A percentile compares a stretch with the other conserved stretches of the same genome.
Conservation (phyloP, 164 flowering plant genomes). For the Vitis vinifera region DNA sequence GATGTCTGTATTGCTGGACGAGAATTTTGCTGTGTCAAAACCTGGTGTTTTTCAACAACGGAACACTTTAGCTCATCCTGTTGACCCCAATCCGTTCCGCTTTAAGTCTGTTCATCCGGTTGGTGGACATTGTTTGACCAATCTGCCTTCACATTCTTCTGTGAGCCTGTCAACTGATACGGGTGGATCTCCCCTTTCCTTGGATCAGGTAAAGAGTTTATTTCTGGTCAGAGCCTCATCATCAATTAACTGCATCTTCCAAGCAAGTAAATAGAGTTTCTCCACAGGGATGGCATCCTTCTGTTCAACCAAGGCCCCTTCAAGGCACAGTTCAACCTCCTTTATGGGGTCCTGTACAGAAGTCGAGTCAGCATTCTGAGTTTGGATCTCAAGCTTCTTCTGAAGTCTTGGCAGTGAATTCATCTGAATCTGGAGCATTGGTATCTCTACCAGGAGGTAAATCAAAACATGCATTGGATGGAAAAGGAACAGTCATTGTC, state of each 20-base stretch:
- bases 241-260: no score
- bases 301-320: slow-evolving; percentile 2
- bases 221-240: not conserved
- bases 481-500: not conserved
- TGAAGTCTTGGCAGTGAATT: not conserved
- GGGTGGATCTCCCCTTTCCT: not conserved
- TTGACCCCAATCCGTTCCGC: not conserved
- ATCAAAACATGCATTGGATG: not conserved
- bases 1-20: not conserved
- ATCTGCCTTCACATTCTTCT: not conserved
- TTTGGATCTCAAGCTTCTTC: not conserved
- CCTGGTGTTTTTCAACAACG: not conserved
- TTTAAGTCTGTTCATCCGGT: not conserved
- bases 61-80: not conserved
- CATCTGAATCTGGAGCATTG: not conserved
- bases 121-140: not conserved
- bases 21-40: not conserved
- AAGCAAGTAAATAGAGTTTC: no score
- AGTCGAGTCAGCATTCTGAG: not conserved
- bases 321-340: not conserved
- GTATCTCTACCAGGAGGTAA: not conserved
- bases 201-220: not conserved
- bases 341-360: not conserved
- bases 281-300: not conserved
- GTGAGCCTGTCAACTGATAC: not conserved